Conservation (phyloP, 305 asterid species). For the Solanum aculeatissimum region DNA sequence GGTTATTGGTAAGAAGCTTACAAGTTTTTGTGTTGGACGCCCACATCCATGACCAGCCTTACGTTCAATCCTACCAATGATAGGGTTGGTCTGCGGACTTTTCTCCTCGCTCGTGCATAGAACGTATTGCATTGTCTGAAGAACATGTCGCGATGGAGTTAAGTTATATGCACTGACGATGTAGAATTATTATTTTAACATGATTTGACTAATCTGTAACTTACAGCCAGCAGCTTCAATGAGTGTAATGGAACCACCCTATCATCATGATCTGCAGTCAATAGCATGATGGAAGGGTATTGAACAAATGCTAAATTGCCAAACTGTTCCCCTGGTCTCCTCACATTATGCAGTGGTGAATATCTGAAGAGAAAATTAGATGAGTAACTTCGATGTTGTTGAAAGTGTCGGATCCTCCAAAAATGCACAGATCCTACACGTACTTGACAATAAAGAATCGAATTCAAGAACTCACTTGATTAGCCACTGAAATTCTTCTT, state of each 20-base stretch:
- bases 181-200: background rate
- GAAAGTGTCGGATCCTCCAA: background rate
- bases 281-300: slow-evolving; percentile 72
- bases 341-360: slow-evolving; percentile 88
- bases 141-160: background rate
- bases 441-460: background rate
- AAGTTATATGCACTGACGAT: background rate
- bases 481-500: slow-evolving; percentile 78
- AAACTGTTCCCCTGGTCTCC: slow-evolving; percentile 79
- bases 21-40: slow-evolving; percentile 75
- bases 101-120: slow-evolving; percentile 58
- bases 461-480: slow-evolving; percentile 42
- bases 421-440: background rate
- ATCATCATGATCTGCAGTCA: slow-evolving; percentile 89
- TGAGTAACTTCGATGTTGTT: background rate
- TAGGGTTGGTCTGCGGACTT: slow-evolving; percentile 72
- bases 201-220: background rate
- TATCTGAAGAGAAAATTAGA: slow-evolving; percentile 34
- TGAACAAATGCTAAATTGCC: slow-evolving; percentile 23
- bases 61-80: slow-evolving; percentile 62
- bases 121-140: slow-evolving; percentile 72
- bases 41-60: slow-evolving; percentile 96
- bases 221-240: slow-evolving; percentile 58
- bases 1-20: background rate
- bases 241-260: slow-evolving; percentile 87